These are phyloP conservation scores for Rhodotorula babjevae DNA, from an alignment of 768 basidiomycete species.

Conservation along the genomic window DNA sequence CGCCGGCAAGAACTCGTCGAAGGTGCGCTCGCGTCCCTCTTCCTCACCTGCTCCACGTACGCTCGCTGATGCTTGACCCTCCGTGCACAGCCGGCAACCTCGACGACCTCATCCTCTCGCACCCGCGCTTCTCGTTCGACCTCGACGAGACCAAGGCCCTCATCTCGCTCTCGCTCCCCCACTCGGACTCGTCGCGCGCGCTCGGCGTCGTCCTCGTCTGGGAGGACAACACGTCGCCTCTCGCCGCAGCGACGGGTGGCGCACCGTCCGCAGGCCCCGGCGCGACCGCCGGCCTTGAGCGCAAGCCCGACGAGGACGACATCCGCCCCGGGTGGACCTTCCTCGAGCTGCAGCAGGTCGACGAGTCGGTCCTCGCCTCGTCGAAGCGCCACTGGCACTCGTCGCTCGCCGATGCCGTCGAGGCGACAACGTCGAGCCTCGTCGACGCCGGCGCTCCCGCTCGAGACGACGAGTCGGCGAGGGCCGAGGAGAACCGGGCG, in stretches of 20 bases:
- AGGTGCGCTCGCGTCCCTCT: neutral
- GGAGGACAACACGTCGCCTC: neutral
- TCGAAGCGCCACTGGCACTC: constrained; percentile 1
- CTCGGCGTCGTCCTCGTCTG: constrained; percentile 4
- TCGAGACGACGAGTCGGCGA: neutral
- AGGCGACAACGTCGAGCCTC: neutral
- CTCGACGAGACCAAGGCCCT: constrained; percentile 6
- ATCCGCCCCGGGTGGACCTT: constrained; percentile 14
- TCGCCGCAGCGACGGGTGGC: neutral
- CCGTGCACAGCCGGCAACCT: constrained; percentile 2
- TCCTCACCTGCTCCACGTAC: too few species aligned
- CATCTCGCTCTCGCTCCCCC: constrained; percentile 8
- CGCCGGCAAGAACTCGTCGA: constrained; percentile 1
- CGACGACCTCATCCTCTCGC: constrained; percentile 8
- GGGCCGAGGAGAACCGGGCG: neutral
- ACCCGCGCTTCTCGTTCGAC: neutral
- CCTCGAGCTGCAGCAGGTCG: constrained; percentile 4
- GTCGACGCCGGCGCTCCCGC: neutral
- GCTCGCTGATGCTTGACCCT: too few species aligned
- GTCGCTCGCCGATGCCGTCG: neutral
- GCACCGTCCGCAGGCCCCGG: neutral
- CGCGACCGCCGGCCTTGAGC: neutral
- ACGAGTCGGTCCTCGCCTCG: neutral
- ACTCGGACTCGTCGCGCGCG: neutral
- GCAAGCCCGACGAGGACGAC: neutral